Base-by-base conservation (phyloP, 2,329 filamentous ascomycete genomes). In the Chrysoporthe deuterocubensis region DNA sequence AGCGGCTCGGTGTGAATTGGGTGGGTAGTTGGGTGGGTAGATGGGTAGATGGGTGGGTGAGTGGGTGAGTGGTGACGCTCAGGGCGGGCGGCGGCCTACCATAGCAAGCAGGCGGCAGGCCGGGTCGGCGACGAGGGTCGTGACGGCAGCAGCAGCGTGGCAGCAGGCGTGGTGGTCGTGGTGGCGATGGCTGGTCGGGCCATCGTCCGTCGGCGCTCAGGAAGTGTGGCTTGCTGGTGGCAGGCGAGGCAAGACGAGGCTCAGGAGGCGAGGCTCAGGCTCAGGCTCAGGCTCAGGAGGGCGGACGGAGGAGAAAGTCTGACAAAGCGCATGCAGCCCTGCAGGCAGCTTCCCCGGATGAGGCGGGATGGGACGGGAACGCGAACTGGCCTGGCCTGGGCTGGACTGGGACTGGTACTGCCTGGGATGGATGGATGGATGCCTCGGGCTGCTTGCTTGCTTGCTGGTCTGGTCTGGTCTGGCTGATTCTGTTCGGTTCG, bases 51-150 rank as follows among this genome's bases (percentile, higher is more conserved):
- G 63, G 62, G 61, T n/a, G 13, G 62, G 64, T 58, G 40, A 26
- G 56, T 48, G 44, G 57, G 57, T 61, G 43, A 8, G 62, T 48
- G 59, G 46, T 67, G 21, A 42, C 18, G 50, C 26, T 13, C 4
- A 40, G 18, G 14, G 57, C 8, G 11, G 16, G 40, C 34, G 32
- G 21, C 48, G 54, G 46, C 56, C 48, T 54, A 44, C 8, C 21
- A 60, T 42, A 60, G 63, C 42, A 54, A 50, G 46, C n/a, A 50
- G 46, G 8, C 46, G 11, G 16, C 6, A 65, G 37, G 54, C 61
- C 64, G 44, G 21, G 32, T 11, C 14, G 13, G 57, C 26, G 18
- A 59, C 18, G 18, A 14, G 16, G 18, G 48, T 11, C 13, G 54
- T 5, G 13, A 21, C 37, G 7, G 11, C 16, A 32, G n/a, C 13